These are phyloP conservation scores for Phytophthora sojae DNA, from an alignment of 352 stramenopile species.

Conservation along the genomic window DNA sequence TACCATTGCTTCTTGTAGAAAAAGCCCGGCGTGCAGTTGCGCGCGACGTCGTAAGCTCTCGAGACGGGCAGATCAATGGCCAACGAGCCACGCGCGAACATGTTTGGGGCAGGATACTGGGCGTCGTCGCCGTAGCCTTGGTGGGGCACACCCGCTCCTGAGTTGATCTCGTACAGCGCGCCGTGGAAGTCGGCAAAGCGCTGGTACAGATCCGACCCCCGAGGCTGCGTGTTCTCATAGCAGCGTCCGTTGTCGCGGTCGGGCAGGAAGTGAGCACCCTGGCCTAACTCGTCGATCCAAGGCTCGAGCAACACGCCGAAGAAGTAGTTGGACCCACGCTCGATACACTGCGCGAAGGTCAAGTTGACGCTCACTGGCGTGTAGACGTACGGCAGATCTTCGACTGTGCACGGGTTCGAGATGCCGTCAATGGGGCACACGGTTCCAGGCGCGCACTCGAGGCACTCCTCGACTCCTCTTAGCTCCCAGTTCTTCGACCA, in stretches of 20 bases:
- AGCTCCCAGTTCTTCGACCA: slow-evolving; percentile 99
- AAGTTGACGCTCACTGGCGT: slow-evolving; percentile 84
- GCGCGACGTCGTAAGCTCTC: slow-evolving; percentile 84
- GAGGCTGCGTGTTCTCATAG: slow-evolving; percentile 93
- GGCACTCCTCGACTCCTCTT: slow-evolving; percentile 94
- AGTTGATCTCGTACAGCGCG: slow-evolving; percentile 93
- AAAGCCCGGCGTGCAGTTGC: slow-evolving; percentile 96
- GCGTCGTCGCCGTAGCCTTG: slow-evolving; percentile 93
- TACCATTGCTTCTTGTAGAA: slow-evolving; percentile 93
- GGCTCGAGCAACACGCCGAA: slow-evolving; percentile 95
- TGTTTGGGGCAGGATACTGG: slow-evolving; percentile 79
- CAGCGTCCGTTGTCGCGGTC: slow-evolving; percentile 85
- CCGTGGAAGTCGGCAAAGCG: slow-evolving; percentile 95
- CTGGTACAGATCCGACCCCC: slow-evolving; percentile 93
- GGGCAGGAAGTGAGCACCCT: slow-evolving; percentile 92
- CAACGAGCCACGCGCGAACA: slow-evolving; percentile 89
- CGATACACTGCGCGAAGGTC: slow-evolving; percentile 91
- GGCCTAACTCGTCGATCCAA: slow-evolving; percentile 94
- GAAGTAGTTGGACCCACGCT: slow-evolving; percentile 87
- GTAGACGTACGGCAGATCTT: slow-evolving; percentile 95
- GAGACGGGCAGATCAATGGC: slow-evolving; percentile 88
- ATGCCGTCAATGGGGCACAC: slow-evolving; percentile 96
- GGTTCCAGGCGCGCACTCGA: slow-evolving; percentile 90
- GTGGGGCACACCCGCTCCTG: slow-evolving; percentile 76
- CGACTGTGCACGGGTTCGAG: slow-evolving; percentile 91